These are phyloP conservation scores for Diplotaxis tenuifolia DNA, from an alignment of 345 rosid species.

Conservation along the genomic window DNA sequence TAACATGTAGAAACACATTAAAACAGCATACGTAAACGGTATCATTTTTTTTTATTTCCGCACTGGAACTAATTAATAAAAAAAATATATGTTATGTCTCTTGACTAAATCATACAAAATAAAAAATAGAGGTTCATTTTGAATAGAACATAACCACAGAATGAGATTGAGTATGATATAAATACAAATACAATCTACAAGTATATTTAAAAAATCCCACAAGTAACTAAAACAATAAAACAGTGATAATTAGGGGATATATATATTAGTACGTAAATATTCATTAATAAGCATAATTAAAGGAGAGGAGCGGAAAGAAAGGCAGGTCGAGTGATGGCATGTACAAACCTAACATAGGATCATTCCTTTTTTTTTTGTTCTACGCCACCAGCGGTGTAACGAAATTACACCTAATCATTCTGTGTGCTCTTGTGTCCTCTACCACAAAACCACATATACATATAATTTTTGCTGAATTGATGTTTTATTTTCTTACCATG, in stretches of 20 bases:
- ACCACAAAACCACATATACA: constrained; percentile 3
- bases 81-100: too few relatives aligned
- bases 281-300: neutral
- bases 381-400: constrained; percentile 26
- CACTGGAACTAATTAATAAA: too few relatives aligned
- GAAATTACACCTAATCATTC: constrained; percentile 33
- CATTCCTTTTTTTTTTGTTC: constrained; percentile 39
- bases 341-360: constrained; percentile 38
- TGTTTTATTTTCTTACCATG: neutral
- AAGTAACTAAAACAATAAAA: neutral
- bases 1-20: neutral
- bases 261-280: neutral
- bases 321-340: constrained; percentile 42
- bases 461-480: neutral
- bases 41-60: too few relatives aligned
- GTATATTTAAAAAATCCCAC: neutral
- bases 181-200: too few relatives aligned
- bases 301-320: neutral
- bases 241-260: neutral
- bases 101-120: neutral
- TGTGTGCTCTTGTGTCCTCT: constrained; percentile 30
- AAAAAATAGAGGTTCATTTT: neutral
- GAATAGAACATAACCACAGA: neutral
- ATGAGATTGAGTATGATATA: neutral
- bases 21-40: neutral